Evolutionary conservation across 228 moss, liverwort and hornwort genomes (phyloP).

Genomic region (Sphagnum magellanicum): DNA sequence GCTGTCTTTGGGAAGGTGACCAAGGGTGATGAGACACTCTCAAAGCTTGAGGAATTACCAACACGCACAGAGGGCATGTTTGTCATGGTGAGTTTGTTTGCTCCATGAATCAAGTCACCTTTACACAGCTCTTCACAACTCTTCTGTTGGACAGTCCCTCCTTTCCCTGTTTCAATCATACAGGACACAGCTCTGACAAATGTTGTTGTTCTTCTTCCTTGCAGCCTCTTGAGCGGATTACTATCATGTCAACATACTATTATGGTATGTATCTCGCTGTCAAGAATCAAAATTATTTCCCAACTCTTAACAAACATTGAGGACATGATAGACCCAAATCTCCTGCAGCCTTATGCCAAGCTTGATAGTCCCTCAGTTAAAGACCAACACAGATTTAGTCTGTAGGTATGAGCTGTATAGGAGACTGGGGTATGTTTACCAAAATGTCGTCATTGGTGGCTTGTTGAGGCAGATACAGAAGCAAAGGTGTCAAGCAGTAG

Average conservation of each 20-base stretch:
- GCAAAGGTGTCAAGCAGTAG: constrained; percentile 37
- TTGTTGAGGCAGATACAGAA: constrained; percentile 48
- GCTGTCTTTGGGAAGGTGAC: constrained; percentile 97
- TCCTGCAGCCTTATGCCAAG: not conserved
- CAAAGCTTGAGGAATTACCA: constrained; percentile 79
- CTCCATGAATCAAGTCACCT: not conserved
- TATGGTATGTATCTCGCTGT: constrained; percentile 47
- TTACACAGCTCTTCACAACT: not conserved
- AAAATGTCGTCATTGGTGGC: not conserved
- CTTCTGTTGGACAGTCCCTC: not conserved
- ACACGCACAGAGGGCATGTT: constrained; percentile 92
- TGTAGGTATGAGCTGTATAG: not conserved
- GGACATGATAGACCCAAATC: not conserved
- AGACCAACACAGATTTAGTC: not conserved
- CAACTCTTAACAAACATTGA: not conserved
- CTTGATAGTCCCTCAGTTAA: not conserved
- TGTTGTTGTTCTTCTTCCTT: not conserved
- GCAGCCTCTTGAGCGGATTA: constrained; percentile 88
- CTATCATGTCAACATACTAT: constrained; percentile 82
- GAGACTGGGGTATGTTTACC: not conserved
- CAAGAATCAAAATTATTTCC: not conserved
- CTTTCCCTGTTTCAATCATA: not conserved
- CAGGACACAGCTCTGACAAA: not conserved
- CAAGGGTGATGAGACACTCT: constrained; percentile 79
- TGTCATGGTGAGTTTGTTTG: constrained; percentile 62